phyloP scores from a whole-genome alignment of 305 asterid species.

The Fraxinus latifolia region DNA sequence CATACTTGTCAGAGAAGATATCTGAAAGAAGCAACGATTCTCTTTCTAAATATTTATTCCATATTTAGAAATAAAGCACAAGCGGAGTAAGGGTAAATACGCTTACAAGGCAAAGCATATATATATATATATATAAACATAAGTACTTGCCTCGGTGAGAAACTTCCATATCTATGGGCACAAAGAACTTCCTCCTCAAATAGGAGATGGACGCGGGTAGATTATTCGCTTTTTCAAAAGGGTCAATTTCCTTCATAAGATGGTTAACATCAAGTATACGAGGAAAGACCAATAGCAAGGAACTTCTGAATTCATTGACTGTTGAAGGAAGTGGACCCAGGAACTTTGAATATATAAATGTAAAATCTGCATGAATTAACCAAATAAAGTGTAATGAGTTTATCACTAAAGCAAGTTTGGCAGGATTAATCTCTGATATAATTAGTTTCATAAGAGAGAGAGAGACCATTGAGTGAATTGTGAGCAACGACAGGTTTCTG shows the following conservation, averaged over 20 bases:
- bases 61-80: conserved; percentile 1
- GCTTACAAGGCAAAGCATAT: neutral
- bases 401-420: conserved; percentile 18
- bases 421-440: conserved; percentile 13
- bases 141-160: conserved; percentile 48
- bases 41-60: neutral
- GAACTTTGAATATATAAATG: conserved; percentile 72
- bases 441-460: conserved; percentile 33
- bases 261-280: conserved; percentile 61
- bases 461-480: conserved; percentile 73
- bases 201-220: conserved; percentile 53
- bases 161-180: conserved; percentile 54
- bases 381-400: neutral
- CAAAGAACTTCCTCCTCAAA: conserved; percentile 48
- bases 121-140: neutral
- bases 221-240: conserved; percentile 46
- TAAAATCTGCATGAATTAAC: conserved; percentile 57
- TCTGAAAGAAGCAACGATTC: neutral
- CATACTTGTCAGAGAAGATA: conserved; percentile 1
- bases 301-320: conserved; percentile 58
- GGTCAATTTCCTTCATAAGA: conserved; percentile 66
- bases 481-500: conserved; percentile 76
- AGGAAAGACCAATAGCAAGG: conserved; percentile 56
- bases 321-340: conserved; percentile 71
- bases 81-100: neutral